Evolutionary conservation across 169 alveolate species (phyloP), one percentile per base, ranked within the genome.

Genomic region (Plasmodium cynomolgi): DNA sequence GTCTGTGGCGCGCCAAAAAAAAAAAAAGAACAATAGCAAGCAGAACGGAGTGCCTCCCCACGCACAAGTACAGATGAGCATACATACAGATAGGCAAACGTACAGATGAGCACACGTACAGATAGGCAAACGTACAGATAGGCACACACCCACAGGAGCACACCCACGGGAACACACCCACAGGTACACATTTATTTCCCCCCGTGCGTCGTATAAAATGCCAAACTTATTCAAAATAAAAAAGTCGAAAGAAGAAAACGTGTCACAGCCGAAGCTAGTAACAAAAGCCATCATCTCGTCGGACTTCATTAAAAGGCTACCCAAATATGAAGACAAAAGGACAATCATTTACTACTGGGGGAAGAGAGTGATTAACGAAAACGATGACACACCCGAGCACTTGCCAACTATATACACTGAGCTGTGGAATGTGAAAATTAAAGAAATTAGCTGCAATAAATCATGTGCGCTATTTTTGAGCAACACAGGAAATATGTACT

Each of bases 401-500:
- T 81, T 71, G 33, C 97, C 97, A 37, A 93, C 96, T 50, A 94
- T 96, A 54, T 96, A 96, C 83, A 88, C 96, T 31, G 95, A 95
- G 39, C 82, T 96, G 13, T 68, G 97, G 50, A 90, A 94, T 62
- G 95, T 96, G 17, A 95, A 95, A 71, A 96, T 96, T 41, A 47
- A 93, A 33, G 93, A 86, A 50, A 97, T 96, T 11, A 92, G 96
- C 26, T 96, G 98, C 39, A 83, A 95, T 23, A 83, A 81, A 73
- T 58, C 96, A 50, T 95, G 96, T 94, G 94, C 96, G 73, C 82
- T 96, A 86, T 95, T 96, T 83, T 84, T 96, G 47, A 91, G 97
- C 34, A 84, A 92, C 41, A 75, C 82, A 72, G 93, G 93, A 37
- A 75, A 82, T 75, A 83, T 96, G 83, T 96, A 91, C 83, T 91